A percentile compares a stretch with the other conserved stretches of the same genome.
phyloP scores from a whole-genome alignment of 2,329 filamentous ascomycete species.

The Alternaria gaisen region DNA sequence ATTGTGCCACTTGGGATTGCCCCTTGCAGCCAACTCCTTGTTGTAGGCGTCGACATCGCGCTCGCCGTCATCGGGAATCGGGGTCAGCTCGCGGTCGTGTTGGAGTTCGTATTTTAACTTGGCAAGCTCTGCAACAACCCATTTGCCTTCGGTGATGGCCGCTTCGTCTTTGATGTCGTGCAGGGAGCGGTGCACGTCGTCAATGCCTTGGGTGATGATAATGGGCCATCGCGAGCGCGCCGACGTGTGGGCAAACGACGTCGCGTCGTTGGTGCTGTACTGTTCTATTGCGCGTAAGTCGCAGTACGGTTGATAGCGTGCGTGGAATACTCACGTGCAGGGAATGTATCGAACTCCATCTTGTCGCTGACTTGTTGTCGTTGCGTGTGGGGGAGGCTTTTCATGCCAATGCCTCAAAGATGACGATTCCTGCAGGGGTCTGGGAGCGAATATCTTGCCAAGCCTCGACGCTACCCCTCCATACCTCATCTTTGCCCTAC shows the following conservation, averaged over 20 bases:
- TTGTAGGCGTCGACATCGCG: conserved; percentile 85
- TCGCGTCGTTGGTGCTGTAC: conserved; percentile 81
- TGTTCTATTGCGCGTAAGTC: conserved; percentile 63
- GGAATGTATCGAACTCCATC: conserved; percentile 37
- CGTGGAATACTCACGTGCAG: conserved; percentile 17
- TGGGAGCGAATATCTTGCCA: not conserved
- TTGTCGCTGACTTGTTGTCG: not conserved
- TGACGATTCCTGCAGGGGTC: conserved; percentile 2
- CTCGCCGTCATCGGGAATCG: conserved; percentile 78
- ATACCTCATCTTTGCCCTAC: not conserved
- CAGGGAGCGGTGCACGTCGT: conserved; percentile 86
- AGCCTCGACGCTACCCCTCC: not conserved
- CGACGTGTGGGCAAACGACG: conserved; percentile 86
- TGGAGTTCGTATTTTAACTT: conserved; percentile 94
- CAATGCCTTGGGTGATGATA: conserved; percentile 91
- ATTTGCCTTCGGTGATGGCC: conserved; percentile 82
- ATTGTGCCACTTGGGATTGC: conserved; percentile 80
- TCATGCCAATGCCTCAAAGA: not conserved
- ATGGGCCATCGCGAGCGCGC: conserved; percentile 91
- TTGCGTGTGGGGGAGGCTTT: not conserved
- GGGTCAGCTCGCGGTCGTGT: conserved; percentile 82
- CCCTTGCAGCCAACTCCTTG: conserved; percentile 78
- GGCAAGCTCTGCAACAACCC: conserved; percentile 79
- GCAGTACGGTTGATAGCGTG: too few relatives aligned
- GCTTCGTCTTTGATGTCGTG: conserved; percentile 67